Conservation (phyloP, 768 basidiomycete genomes). For the Mycena alexandri region DNA sequence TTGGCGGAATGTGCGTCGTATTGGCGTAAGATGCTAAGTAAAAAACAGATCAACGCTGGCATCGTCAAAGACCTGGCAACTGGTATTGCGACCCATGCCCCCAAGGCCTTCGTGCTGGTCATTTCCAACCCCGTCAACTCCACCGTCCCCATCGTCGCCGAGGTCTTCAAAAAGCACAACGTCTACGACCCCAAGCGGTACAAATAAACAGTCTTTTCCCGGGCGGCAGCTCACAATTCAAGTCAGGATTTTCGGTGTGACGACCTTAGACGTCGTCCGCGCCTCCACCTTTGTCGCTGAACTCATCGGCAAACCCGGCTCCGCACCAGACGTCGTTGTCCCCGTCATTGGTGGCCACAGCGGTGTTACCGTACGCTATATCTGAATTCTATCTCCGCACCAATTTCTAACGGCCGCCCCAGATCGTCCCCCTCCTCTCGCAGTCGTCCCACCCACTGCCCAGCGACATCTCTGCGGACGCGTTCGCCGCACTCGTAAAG, state of each 20-base stretch:
- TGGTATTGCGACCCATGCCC: conserved; percentile 84
- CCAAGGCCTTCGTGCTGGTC: conserved; percentile 94
- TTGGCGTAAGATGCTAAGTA: conserved; percentile 16
- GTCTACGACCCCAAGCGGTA: conserved; percentile 94
- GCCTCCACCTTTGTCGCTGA: conserved; percentile 96
- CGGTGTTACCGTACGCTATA: conserved; percentile 79
- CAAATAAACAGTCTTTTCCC: conserved; percentile 29
- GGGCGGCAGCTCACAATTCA: conserved; percentile 8
- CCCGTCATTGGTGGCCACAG: conserved; percentile 97
- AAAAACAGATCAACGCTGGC: conserved; percentile 90
- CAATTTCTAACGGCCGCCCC: conserved; percentile 11
- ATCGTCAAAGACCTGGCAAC: conserved; percentile 95
- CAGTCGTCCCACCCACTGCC: conserved; percentile 88
- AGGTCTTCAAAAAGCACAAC: conserved; percentile 93
- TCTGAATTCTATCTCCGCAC: not conserved
- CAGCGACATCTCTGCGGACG: conserved; percentile 57
- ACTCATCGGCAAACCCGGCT: conserved; percentile 72
- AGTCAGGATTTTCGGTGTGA: conserved; percentile 93
- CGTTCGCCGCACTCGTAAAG: conserved; percentile 74
- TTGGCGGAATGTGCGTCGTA: conserved; percentile 44
- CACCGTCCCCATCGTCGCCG: conserved; percentile 96
- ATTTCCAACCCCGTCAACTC: conserved; percentile 99
- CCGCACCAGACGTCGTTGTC: conserved; percentile 74
- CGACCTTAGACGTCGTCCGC: conserved; percentile 97
- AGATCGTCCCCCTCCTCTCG: conserved; percentile 95